Evolutionary conservation across 2,329 filamentous ascomycete genomes (phyloP).

Genomic region (Drechslerella coelobrocha): DNA sequence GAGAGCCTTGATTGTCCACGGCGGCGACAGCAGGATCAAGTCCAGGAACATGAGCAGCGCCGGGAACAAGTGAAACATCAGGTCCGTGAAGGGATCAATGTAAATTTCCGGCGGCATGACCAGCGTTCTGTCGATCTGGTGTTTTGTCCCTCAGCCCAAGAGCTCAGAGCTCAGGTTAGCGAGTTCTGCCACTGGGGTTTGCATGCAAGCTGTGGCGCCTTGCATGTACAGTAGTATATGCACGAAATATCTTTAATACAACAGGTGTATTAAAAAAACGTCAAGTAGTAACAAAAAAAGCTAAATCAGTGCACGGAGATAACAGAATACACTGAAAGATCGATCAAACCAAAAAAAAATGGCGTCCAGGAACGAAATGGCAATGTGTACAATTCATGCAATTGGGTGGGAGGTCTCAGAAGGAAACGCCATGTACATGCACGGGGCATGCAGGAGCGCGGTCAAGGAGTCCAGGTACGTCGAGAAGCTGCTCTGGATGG

Average conservation of each 20-base stretch:
- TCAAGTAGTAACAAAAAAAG: too few relatives aligned
- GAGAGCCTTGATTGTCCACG: conserved; percentile 71
- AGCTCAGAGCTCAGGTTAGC: conserved; percentile 49
- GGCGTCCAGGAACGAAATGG: neutral
- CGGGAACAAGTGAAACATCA: conserved; percentile 72
- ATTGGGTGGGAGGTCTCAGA: neutral
- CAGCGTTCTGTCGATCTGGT: conserved; percentile 52
- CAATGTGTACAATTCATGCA: neutral
- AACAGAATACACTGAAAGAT: neutral
- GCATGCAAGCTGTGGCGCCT: too few relatives aligned
- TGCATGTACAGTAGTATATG: neutral
- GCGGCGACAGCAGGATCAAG: conserved; percentile 72
- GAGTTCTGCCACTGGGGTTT: conserved; percentile 13
- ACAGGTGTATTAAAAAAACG: neutral
- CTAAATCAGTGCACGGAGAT: neutral
- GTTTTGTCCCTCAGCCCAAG: conserved; percentile 1
- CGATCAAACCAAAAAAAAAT: neutral
- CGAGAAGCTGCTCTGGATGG: too few relatives aligned
- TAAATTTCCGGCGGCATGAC: conserved; percentile 52
- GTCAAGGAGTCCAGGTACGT: too few relatives aligned
- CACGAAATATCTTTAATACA: neutral
- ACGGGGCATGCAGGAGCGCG: neutral
- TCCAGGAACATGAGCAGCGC: conserved; percentile 70
- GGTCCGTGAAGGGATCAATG: conserved; percentile 59
- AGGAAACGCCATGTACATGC: neutral